Percentiles rank a stretch among this genome's conserved stretches.
phyloP scores from a whole-genome alignment of 2,329 filamentous ascomycete genomes.

The Xylaria arbuscula region DNA sequence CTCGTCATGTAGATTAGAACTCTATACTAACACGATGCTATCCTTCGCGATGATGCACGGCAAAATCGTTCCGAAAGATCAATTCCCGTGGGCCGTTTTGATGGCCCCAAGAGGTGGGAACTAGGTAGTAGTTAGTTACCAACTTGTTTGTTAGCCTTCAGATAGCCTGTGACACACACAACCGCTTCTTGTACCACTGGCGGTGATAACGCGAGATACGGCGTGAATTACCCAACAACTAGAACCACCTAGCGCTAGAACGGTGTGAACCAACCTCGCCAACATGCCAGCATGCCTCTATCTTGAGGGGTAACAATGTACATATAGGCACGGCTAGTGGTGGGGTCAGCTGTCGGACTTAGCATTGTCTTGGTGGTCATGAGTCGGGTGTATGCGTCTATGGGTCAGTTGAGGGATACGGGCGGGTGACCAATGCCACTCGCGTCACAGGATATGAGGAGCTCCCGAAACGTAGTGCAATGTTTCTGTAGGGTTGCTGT shows the following conservation, averaged over 20 bases:
- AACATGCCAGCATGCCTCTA: too few relatives aligned
- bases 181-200: not conserved
- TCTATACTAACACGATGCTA: not conserved
- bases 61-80: not conserved
- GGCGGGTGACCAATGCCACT: conserved; percentile 21
- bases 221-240: too few relatives aligned
- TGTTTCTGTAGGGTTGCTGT: not conserved
- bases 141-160: not conserved
- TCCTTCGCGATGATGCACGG: not conserved
- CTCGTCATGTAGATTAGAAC: not conserved
- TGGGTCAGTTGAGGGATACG: conserved; percentile 12
- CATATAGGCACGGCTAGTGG: conserved; percentile 1
- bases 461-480: not conserved
- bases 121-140: not conserved
- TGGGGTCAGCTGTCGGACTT: conserved; percentile 31
- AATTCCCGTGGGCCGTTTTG: not conserved
- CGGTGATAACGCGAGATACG: not conserved
- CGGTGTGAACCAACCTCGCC: too few relatives aligned
- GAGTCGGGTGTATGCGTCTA: conserved; percentile 30
- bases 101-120: not conserved
- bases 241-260: too few relatives aligned
- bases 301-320: not conserved
- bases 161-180: not conserved
- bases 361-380: conserved; percentile 29
- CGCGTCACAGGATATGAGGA: conserved; percentile 1